Percentiles rank a stretch among this genome's conserved stretches.
phyloP scores from a whole-genome alignment of 1,284 basidiomycete species.

The Cystobasidium pallidum region DNA sequence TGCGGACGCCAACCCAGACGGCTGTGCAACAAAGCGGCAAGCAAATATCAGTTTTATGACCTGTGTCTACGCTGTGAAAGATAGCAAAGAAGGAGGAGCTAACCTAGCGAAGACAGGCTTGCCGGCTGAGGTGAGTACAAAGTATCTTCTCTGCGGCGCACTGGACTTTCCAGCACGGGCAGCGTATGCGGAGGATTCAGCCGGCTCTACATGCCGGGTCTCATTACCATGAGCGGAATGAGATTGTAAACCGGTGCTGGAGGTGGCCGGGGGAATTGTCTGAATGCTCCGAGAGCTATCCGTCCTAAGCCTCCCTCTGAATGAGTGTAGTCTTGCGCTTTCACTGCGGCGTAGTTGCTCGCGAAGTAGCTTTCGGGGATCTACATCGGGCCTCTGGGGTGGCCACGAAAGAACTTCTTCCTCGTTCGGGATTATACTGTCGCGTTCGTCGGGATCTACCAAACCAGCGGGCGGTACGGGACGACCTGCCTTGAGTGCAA shows the following conservation, averaged over 20 bases:
- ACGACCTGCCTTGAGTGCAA: background rate
- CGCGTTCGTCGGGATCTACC: constrained; percentile 1
- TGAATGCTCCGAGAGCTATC: background rate
- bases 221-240: no score
- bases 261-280: background rate
- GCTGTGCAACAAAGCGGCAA: background rate
- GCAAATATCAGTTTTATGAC: no score
- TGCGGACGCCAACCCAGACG: constrained; percentile 1
- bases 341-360: constrained; percentile 39
- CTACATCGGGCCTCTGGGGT: background rate
- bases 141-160: no score
- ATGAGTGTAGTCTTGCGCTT: background rate
- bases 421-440: background rate
- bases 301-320: background rate
- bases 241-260: no score
- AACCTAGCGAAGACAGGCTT: constrained; percentile 89
- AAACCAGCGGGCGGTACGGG: background rate
- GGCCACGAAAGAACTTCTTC: constrained; percentile 20
- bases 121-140: constrained; percentile 88
- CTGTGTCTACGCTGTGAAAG: no score
- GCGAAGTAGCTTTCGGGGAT: constrained; percentile 23
- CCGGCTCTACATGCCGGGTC: no score
- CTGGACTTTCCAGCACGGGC: no score
- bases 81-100: constrained; percentile 48
- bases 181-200: no score